These are phyloP conservation scores for Angophora floribunda DNA, from an alignment of 345 rosid species.

Conservation along the genomic window DNA sequence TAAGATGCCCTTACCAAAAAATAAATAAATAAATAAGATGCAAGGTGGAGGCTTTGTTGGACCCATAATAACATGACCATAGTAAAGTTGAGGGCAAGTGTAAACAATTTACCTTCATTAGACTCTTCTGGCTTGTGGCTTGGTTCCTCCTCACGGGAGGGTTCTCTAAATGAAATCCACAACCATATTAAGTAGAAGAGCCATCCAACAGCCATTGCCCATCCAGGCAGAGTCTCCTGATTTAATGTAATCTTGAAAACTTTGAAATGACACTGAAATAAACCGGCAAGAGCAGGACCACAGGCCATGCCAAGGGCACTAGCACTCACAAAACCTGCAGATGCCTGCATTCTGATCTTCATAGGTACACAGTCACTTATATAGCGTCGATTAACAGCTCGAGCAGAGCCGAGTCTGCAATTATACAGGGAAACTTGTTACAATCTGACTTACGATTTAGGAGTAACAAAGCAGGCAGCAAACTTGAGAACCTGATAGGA, in stretches of 20 bases:
- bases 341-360: conserved; percentile 90
- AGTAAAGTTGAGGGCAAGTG: neutral
- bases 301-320: conserved; percentile 99
- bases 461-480: neutral
- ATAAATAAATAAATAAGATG: neutral
- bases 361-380: conserved; percentile 96
- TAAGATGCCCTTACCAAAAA: neutral
- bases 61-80: neutral
- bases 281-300: conserved; percentile 98
- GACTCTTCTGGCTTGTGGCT: conserved; percentile 17
- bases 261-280: conserved; percentile 79
- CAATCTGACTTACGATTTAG: neutral
- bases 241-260: conserved; percentile 73
- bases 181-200: conserved; percentile 78
- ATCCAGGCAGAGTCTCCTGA: conserved; percentile 85
- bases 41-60: neutral
- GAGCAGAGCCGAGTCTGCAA: conserved; percentile 92
- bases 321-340: conserved; percentile 99
- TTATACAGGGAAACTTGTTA: neutral
- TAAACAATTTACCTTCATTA: conserved; percentile 32
- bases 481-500: neutral
- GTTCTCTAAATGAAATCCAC: conserved; percentile 83
- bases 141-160: conserved; percentile 47
- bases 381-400: conserved; percentile 97
- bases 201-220: conserved; percentile 98